Evolutionary conservation across 164 flowering plant species (phyloP), one percentile per base, ranked within the genome.

Genomic region (Aristolochia contorta): DNA sequence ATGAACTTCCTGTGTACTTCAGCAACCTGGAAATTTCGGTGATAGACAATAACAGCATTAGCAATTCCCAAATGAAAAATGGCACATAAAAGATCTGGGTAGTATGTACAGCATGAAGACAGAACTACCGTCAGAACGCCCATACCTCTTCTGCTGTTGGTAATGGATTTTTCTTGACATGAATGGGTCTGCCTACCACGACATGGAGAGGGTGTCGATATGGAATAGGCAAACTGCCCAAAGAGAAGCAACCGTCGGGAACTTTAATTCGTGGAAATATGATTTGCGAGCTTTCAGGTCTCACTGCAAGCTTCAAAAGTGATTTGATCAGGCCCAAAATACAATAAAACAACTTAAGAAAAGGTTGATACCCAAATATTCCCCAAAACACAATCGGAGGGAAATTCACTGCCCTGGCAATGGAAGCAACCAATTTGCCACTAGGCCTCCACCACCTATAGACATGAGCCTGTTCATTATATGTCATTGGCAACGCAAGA

Each of bases 371-470:
- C 98, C 96, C 94, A 58, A 79, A 73, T 14, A 77, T 70, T 64
- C 99, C 97, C 95, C 97, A 86, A 59, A 84, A 87, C 59, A 71
- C 43, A 37, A 86, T 71, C n/a, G 97, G 94, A 20, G 86, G 73
- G 66, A 88, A 86, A 77, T 79, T 85, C 63, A 90, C 68, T 45
- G 81, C 83, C 75, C 90, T 80, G 25, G 91, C 66, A 56, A 90
- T 53, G 59, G 71, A 67, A 62, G 76, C 59, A 70, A 46, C 77
- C 54, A 77, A 59, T 46, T 78, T 69, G 53, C 91, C 84, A 56
- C 79, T 62, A 0, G 99, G 97, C 62, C 74, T 90, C 97, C 97
- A 90, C 97, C 99, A 88, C 47, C 75, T 78, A 67, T 90, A 93
- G 51, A 81, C 82, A 21, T 75, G 46, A 49, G 84, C 71, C 99